phyloP scores from a whole-genome alignment of 805 yeast species.

The Barnettozyma salicaria region DNA sequence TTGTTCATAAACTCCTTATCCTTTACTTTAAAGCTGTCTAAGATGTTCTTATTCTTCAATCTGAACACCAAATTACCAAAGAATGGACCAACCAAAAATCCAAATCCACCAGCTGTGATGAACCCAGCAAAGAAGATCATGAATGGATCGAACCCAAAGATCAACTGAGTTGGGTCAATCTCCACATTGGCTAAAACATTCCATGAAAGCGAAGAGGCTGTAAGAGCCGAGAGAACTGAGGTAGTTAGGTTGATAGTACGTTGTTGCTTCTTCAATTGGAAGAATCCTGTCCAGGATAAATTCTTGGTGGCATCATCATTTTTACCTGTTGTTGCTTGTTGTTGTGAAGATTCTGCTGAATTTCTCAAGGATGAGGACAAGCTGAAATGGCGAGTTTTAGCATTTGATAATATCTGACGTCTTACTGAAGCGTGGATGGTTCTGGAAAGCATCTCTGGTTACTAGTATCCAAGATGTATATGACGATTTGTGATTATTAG shows the following conservation, averaged over 20 bases:
- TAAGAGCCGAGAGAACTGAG: constrained; percentile 60
- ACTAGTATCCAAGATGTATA: no score
- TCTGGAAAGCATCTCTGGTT: constrained; percentile 9
- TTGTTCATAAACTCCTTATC: constrained; percentile 71
- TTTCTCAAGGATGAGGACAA: neutral
- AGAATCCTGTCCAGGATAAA: constrained; percentile 76
- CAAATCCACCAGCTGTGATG: constrained; percentile 64
- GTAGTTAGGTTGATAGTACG: constrained; percentile 62
- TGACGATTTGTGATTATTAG: no score
- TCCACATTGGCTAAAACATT: constrained; percentile 72
- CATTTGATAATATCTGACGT: constrained; percentile 4
- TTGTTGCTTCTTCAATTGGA: constrained; percentile 68
- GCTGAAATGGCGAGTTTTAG: constrained; percentile 2
- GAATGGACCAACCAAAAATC: constrained; percentile 78
- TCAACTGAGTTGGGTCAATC: constrained; percentile 79
- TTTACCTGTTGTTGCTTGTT: constrained; percentile 3
- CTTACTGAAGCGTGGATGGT: constrained; percentile 5
- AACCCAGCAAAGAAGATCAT: constrained; percentile 73
- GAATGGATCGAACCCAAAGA: constrained; percentile 87
- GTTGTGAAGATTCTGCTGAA: no score
- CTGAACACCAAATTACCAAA: constrained; percentile 70
- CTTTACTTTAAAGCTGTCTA: constrained; percentile 48
- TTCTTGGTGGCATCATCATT: constrained; percentile 4
- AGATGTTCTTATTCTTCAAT: constrained; percentile 39
- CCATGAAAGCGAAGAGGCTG: constrained; percentile 67